Conservation (phyloP, 2,329 filamentous ascomycete genomes). For the Aspergillus latus region DNA sequence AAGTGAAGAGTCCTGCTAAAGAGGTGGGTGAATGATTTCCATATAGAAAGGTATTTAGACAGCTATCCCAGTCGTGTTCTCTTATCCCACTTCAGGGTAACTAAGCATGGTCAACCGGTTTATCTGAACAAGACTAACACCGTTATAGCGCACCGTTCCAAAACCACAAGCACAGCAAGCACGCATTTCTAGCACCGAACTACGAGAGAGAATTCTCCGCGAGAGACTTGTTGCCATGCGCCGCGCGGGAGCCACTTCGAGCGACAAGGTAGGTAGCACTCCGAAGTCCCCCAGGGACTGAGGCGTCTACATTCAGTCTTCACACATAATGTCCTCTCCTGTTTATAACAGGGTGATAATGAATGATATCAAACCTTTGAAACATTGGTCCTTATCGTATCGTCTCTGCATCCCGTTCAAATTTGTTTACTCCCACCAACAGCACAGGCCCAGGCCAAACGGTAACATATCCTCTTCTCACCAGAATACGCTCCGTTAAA, state of each 20-base stretch:
- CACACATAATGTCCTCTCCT: conserved; percentile 2
- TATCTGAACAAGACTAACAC: conserved; percentile 20
- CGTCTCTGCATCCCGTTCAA: neutral
- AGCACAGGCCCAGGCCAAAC: neutral
- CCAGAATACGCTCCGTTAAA: too few relatives aligned
- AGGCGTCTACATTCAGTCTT: neutral
- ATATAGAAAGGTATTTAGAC: conserved; percentile 15
- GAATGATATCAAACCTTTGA: neutral
- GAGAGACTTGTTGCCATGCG: conserved; percentile 40
- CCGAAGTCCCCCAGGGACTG: conserved; percentile 2
- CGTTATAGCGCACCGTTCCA: neutral
- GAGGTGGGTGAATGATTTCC: conserved; percentile 35
- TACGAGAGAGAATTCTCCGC: conserved; percentile 39
- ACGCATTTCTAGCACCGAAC: conserved; percentile 33
- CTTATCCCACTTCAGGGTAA: neutral
- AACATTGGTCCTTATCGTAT: neutral
- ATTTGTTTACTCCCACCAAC: too few relatives aligned
- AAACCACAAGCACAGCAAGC: conserved; percentile 12
- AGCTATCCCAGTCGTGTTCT: conserved; percentile 8
- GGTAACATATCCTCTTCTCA: too few relatives aligned
- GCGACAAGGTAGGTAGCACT: conserved; percentile 27
- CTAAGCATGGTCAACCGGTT: neutral
- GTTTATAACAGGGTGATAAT: neutral
- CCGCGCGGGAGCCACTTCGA: conserved; percentile 29
- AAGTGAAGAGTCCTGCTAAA: conserved; percentile 27